Evolutionary conservation across 352 stramenopile species (phyloP).

Genomic region (Globisporangium paroecandrum): DNA sequence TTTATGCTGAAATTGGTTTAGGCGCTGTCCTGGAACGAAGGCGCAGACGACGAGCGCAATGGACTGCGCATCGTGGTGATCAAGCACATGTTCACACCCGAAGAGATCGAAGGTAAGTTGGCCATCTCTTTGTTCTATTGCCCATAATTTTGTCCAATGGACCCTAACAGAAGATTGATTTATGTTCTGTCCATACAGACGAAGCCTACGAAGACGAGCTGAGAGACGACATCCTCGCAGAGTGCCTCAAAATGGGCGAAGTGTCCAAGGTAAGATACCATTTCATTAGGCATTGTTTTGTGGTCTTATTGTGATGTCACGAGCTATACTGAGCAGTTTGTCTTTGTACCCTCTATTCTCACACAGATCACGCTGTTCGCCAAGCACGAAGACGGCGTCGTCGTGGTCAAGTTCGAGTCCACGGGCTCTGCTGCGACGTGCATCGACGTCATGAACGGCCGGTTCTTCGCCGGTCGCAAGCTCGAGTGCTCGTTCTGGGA

Average conservation of each 20-base stretch:
- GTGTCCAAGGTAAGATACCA: constrained; percentile 53
- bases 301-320: not conserved
- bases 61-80: constrained; percentile 96
- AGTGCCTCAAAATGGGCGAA: constrained; percentile 87
- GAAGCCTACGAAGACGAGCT: constrained; percentile 68
- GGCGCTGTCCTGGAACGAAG: constrained; percentile 94
- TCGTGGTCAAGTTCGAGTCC: constrained; percentile 93
- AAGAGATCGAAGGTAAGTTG: constrained; percentile 72
- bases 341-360: constrained; percentile 31
- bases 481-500: constrained; percentile 94
- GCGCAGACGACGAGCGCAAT: constrained; percentile 88
- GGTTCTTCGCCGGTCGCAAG: constrained; percentile 84
- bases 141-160: not conserved
- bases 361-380: constrained; percentile 94
- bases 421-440: constrained; percentile 83
- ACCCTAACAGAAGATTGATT: not conserved
- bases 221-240: constrained; percentile 69
- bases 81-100: constrained; percentile 93
- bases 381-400: constrained; percentile 89
- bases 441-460: constrained; percentile 87
- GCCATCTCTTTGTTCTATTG: not conserved
- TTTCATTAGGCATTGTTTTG: constrained; percentile 9
- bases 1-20: constrained; percentile 29
- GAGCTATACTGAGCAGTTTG: not conserved
- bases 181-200: constrained; percentile 28